phyloP scores from a whole-genome alignment of 495 filamentous ascomycete species.

The Trichoderma parareesei region DNA sequence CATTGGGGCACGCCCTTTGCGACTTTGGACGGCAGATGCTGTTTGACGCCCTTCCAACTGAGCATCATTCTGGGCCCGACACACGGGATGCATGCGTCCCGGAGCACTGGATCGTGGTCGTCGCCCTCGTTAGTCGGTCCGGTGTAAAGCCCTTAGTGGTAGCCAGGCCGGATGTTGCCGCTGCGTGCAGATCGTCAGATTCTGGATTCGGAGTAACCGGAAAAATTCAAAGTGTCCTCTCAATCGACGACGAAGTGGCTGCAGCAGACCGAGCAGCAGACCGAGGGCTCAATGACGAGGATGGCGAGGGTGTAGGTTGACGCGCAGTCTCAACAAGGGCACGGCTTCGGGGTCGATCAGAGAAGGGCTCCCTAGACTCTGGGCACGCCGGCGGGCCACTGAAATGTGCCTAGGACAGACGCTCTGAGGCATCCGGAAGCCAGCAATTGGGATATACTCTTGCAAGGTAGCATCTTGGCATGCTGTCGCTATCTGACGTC shows the following conservation, averaged over 20 bases:
- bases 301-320: not conserved
- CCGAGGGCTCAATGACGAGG: not conserved
- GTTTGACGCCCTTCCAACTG: slow-evolving; percentile 12
- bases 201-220: not conserved
- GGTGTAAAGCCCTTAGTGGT: too few species aligned
- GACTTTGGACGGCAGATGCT: slow-evolving; percentile 12
- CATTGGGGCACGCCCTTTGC: slow-evolving; percentile 1
- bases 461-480: slow-evolving; percentile 8
- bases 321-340: not conserved
- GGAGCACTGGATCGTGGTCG: not conserved
- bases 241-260: not conserved
- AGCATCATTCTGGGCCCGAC: not conserved
- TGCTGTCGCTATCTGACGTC: slow-evolving; percentile 6
- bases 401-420: not conserved
- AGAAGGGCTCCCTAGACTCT: not conserved
- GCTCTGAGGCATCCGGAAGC: not conserved
- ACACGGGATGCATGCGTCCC: slow-evolving; percentile 7
- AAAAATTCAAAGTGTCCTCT: not conserved
- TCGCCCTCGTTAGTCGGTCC: too few species aligned
- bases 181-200: too few species aligned
- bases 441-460: not conserved
- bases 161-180: too few species aligned
- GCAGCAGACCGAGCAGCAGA: not conserved
- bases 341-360: not conserved
- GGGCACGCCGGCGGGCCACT: not conserved